Evolutionary conservation across 2,329 filamentous ascomycete species (phyloP), one percentile per base, ranked within the genome.

Genomic region (Exophiala sp.): DNA sequence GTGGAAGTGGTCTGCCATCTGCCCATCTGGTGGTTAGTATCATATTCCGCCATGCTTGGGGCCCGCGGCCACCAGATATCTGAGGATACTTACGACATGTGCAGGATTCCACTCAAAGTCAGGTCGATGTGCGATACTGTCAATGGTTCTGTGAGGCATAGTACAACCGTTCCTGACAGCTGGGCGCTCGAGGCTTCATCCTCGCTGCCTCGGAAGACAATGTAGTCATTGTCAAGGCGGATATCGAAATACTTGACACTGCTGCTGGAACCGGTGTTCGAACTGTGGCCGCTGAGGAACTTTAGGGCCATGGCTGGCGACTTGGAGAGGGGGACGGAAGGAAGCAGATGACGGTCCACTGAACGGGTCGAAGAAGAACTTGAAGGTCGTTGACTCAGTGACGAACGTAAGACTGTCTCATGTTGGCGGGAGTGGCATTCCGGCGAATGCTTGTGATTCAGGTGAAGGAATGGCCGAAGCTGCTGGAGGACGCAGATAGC

Each of bases 141-240:
- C 51, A 90, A 69, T 0, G 82, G 73, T 34, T 83, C 75, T 18
- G 81, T 80, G 29, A 91, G 73, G 63, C 86, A 90, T 29, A 91
- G 73, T 29, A 90, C 83, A 24, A 91, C 70, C 19, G 79, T 80
- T 40, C 87, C 87, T 63, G 83, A 86, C 58, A 93, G 70, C 46
- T 86, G 69, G 61, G 88, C 85, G 54, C 84, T 86, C 37, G 85
- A 79, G 40, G 86, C 85, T 64, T 91, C 87, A 64, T 85, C 76
- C 49, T 87, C 82, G 59, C 72, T 77, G 53, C 87, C 87, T 46
- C 86, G 82, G 56, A 93, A 84, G 23, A 91, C 82, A 52, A 91
- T 80, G 50, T 90, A 86, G 62, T 88, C 83, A 62, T 85, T 83
- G 45, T 90, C 85, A 53, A 90, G 77, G 45, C 86, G 68, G 57